These are phyloP conservation scores for Borovskyia barvae DNA, from an alignment of 208 protist species.

Conservation along the genomic window DNA sequence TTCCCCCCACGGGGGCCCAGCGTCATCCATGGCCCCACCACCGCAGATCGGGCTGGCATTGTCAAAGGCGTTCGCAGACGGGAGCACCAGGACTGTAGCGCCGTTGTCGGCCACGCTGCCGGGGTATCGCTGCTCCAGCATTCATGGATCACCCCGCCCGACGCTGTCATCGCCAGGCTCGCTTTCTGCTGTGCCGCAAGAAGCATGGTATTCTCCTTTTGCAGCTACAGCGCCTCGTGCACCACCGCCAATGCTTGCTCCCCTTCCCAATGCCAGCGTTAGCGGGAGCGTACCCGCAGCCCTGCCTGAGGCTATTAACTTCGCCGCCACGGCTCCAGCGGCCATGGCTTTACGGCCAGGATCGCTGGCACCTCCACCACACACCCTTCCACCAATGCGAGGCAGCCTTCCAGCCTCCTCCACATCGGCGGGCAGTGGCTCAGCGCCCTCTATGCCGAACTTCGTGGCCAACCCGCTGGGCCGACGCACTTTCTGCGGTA, in stretches of 20 bases:
- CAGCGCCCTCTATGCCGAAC: too few relatives aligned
- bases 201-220: constrained; percentile 6
- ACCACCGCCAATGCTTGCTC: constrained; percentile 17
- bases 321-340: constrained; percentile 18
- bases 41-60: too few relatives aligned
- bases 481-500: constrained; percentile 40
- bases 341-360: not conserved
- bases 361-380: not conserved
- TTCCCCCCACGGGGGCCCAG: too few relatives aligned
- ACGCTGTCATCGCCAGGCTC: not conserved
- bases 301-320: not conserved
- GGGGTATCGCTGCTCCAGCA: too few relatives aligned
- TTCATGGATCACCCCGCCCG: not conserved
- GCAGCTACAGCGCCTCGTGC: not conserved
- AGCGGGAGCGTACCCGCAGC: too few relatives aligned
- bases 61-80: too few relatives aligned
- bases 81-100: too few relatives aligned
- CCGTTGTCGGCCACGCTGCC: too few relatives aligned
- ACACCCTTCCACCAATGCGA: not conserved
- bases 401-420: not conserved
- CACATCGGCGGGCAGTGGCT: too few relatives aligned
- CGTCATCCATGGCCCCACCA: too few relatives aligned
- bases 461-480: constrained; percentile 45
- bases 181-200: not conserved
- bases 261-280: constrained; percentile 3